Base-by-base conservation (phyloP, 148 eudicot genomes). In the Pharnaceum exiguum region DNA sequence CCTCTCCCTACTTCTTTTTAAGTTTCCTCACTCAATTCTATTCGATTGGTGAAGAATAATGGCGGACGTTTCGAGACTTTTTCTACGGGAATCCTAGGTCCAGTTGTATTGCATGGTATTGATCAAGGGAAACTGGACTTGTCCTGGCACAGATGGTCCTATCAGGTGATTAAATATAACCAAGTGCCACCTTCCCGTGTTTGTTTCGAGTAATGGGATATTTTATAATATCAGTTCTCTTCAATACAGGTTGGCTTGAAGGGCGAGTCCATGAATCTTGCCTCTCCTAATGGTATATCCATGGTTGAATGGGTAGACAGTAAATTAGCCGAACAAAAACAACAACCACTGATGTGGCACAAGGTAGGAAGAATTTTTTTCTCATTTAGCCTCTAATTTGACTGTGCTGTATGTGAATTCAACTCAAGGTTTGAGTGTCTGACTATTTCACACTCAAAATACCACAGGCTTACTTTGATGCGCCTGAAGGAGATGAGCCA, bases 271-370 rank as follows among this genome's bases (percentile, higher is more conserved):
- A 78, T 87, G 94, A 75, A 79, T 61, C 82, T 91, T 21, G 81
- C 72, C 47, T 85, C 96, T 60, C 79, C 88, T 24, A 63, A 65
- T 59, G 67, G 78, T 48, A 64, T 68, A 52, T 75, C 86, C 53
- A 67, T 82, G 51, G 94, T 79, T 25, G 86, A 79, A 13, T 91
- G 98, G 98, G 67, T 71, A 69, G 80, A 81, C 70, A 83, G 90
- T 65, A 79, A 80, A 30, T 57, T 85, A 66, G 78, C 74, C 29
- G 82, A 79, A 46, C 90, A 81, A 51, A 81, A 76, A 57, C 84
- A 79, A 56, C 94, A 82, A 58, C 98, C 98, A 29, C 76, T 91
- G 62, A 82, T 83, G 63, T 91, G 98, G 98, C 94, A 87, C 68
- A 91, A 85, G 90, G 98, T 91, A 82, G 7, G 32, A 23, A 59